phyloP scores from a whole-genome alignment of 192 early-diverging fungal genomes.

The Phycomyces nitens region DNA sequence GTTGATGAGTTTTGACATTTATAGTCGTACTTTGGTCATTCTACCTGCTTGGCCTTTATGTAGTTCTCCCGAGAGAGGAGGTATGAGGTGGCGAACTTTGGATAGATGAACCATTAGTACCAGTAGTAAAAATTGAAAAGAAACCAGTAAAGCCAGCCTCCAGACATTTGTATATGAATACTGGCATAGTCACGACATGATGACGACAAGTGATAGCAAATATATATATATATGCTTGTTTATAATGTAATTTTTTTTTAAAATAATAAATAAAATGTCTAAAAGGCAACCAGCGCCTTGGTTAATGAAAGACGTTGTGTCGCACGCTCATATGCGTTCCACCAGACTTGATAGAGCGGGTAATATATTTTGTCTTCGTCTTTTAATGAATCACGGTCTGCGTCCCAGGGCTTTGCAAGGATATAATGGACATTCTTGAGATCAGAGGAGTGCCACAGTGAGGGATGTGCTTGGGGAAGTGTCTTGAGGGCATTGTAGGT shows the following conservation, averaged over 20 bases:
- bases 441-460: constrained; percentile 33
- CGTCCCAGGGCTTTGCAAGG: constrained; percentile 41
- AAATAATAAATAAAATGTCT: not conserved
- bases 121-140: constrained; percentile 7
- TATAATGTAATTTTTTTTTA: not conserved
- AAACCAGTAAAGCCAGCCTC: not conserved
- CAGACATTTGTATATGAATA: not conserved
- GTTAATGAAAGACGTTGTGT: not conserved
- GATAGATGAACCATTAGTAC: constrained; percentile 28
- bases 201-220: not conserved
- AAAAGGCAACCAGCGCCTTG: not conserved
- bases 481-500: constrained; percentile 52
- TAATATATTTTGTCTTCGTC: not conserved
- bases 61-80: constrained; percentile 53
- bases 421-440: constrained; percentile 49
- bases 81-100: constrained; percentile 48
- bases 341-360: constrained; percentile 14
- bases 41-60: constrained; percentile 82
- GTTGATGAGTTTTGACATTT: not conserved
- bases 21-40: not conserved
- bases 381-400: not conserved
- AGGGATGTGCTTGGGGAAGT: constrained; percentile 29
- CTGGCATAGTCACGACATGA: not conserved
- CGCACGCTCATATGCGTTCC: not conserved
- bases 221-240: not conserved